Conservation (phyloP, 2,329 filamentous ascomycete species). For the Aspergillus sp. region DNA sequence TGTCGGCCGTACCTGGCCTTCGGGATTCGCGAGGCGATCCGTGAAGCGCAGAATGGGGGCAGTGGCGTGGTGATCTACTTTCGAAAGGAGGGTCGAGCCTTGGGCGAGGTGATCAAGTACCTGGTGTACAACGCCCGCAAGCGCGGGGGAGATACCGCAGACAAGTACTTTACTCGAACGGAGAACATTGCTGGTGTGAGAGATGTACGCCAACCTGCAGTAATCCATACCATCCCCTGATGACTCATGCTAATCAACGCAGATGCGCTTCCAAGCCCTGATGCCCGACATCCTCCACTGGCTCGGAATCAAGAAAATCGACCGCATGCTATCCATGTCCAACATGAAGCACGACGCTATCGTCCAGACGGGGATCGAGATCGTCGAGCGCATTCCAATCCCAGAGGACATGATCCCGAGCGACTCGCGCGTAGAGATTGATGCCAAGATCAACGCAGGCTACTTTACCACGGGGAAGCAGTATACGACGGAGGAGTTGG, state of each 20-base stretch:
- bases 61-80: conserved; percentile 97
- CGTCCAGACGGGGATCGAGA: conserved; percentile 53
- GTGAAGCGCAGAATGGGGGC: conserved; percentile 88
- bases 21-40: conserved; percentile 94
- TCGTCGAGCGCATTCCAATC: conserved; percentile 81
- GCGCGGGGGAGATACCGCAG: conserved; percentile 31
- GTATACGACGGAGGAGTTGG: conserved; percentile 78
- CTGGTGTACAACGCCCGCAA: conserved; percentile 54
- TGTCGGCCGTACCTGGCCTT: conserved; percentile 89
- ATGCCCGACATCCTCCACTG: conserved; percentile 98
- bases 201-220: conserved; percentile 31
- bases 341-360: conserved; percentile 56
- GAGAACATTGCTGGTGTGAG: conserved; percentile 97
- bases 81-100: conserved; percentile 87
- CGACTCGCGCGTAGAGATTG: conserved; percentile 95
- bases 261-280: conserved; percentile 94
- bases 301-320: conserved; percentile 97
- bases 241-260: conserved; percentile 18
- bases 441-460: conserved; percentile 92
- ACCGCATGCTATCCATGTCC: conserved; percentile 97
- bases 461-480: conserved; percentile 82
- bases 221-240: conserved; percentile 18
- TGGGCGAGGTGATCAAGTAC: conserved; percentile 90
- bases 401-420: conserved; percentile 89
- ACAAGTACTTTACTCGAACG: conserved; percentile 82